A percentile compares a stretch with the other conserved stretches of the same genome.
Conservation (phyloP, 2,329 filamentous ascomycete species). For the Diatrype stigma region DNA sequence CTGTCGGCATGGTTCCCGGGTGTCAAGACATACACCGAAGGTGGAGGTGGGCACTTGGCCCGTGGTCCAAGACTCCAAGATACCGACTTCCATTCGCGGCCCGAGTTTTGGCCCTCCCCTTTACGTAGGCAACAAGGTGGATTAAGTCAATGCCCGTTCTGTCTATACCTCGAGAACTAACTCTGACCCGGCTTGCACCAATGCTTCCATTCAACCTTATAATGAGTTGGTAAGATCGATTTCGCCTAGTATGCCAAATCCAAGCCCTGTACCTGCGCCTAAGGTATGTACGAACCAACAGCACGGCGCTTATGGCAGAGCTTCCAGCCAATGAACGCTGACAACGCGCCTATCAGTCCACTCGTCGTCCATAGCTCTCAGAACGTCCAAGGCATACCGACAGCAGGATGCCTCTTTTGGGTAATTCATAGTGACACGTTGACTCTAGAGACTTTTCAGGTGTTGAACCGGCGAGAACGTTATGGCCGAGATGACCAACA, state of each 20-base stretch:
- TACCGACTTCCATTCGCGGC: background rate
- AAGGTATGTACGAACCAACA: background rate
- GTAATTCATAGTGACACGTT: too few species aligned
- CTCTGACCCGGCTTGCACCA: too few species aligned
- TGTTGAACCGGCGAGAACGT: too few species aligned
- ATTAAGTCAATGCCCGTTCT: background rate
- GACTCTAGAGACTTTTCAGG: too few species aligned
- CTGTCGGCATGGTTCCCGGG: background rate
- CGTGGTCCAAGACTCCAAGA: background rate
- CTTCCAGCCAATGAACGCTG: background rate
- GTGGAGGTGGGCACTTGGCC: background rate
- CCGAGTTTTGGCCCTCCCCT: background rate
- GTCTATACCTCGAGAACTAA: background rate
- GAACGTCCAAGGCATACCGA: too few species aligned
- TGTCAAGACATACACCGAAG: background rate
- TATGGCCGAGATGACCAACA: too few species aligned
- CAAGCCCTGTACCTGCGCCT: too few species aligned
- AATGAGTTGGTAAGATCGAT: too few species aligned
- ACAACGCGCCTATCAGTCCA: background rate
- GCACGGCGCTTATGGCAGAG: background rate
- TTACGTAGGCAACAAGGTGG: background rate
- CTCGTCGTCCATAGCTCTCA: too few species aligned
- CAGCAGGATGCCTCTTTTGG: too few species aligned
- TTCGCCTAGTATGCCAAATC: too few species aligned
- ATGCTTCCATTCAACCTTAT: too few species aligned